These are phyloP conservation scores for Theobroma grandiflorum DNA, from an alignment of 441 rosid genomes.

Conservation along the genomic window DNA sequence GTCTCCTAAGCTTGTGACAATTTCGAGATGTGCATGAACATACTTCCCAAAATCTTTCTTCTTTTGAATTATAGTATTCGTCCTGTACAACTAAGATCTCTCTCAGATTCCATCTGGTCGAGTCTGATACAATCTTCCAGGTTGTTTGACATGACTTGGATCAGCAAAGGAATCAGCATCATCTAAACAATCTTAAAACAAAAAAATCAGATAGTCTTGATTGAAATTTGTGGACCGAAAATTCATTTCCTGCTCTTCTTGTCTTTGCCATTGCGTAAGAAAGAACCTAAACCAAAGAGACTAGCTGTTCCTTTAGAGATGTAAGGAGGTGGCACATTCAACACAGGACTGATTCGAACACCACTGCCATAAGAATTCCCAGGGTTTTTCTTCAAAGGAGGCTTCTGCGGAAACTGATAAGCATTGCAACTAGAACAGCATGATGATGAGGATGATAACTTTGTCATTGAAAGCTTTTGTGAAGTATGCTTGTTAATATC, in stretches of 20 bases:
- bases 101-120: not conserved
- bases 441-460: conserved; percentile 29
- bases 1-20: conserved; percentile 39
- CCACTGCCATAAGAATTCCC: conserved; percentile 46
- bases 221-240: not conserved
- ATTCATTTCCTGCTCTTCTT: conserved; percentile 56
- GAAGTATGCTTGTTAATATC: conserved; percentile 47
- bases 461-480: conserved; percentile 36
- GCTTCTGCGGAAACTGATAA: conserved; percentile 56
- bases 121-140: not conserved
- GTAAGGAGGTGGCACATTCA: conserved; percentile 72
- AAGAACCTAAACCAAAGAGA: conserved; percentile 69
- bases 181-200: conserved; percentile 14
- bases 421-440: conserved; percentile 39
- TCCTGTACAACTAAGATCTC: conserved; percentile 1
- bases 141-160: not conserved
- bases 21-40: conserved; percentile 10
- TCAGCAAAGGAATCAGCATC: not conserved
- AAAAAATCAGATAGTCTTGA: not conserved
- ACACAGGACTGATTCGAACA: conserved; percentile 59
- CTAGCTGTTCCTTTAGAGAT: conserved; percentile 56
- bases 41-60: not conserved
- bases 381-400: conserved; percentile 51
- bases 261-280: conserved; percentile 60
- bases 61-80: not conserved